These are phyloP conservation scores for Apodospora peruviana DNA, from an alignment of 495 filamentous ascomycete genomes.

Conservation along the genomic window DNA sequence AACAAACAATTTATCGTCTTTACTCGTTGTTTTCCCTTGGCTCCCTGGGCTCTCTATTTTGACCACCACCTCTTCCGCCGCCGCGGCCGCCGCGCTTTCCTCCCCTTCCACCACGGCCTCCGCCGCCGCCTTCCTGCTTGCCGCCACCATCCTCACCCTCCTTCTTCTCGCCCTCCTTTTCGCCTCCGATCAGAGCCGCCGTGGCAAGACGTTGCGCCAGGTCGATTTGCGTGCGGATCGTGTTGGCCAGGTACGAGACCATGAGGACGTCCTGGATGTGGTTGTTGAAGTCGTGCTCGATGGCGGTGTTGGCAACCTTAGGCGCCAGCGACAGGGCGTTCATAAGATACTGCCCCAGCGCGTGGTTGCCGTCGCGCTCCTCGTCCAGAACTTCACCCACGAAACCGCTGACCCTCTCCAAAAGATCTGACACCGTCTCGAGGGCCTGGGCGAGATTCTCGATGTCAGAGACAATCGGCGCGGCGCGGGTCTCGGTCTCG, in stretches of 20 bases:
- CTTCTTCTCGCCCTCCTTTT: conserved; percentile 44
- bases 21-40: conserved; percentile 28
- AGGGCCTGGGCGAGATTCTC: conserved; percentile 78
- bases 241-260: conserved; percentile 95
- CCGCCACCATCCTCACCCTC: conserved; percentile 30
- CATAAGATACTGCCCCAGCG: conserved; percentile 90
- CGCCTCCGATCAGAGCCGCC: conserved; percentile 64
- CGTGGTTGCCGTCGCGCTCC: conserved; percentile 63
- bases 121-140: conserved; percentile 26
- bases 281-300: conserved; percentile 98
- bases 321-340: conserved; percentile 86
- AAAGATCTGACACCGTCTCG: conserved; percentile 76
- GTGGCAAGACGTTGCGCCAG: conserved; percentile 90
- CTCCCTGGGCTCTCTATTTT: conserved; percentile 36
- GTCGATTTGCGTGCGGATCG: conserved; percentile 98
- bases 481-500: conserved; percentile 66
- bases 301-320: conserved; percentile 81
- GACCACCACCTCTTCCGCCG: conserved; percentile 33
- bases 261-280: conserved; percentile 98
- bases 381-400: conserved; percentile 72
- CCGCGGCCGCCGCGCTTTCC: conserved; percentile 33
- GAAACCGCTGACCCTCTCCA: conserved; percentile 85
- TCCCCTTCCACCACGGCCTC: conserved; percentile 31
- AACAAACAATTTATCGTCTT: conserved; percentile 1
- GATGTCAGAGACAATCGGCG: conserved; percentile 74